A percentile compares a stretch with the other conserved stretches of the same genome.
Conservation (phyloP, 164 flowering plant genomes). For the Cinnamomum chago region DNA sequence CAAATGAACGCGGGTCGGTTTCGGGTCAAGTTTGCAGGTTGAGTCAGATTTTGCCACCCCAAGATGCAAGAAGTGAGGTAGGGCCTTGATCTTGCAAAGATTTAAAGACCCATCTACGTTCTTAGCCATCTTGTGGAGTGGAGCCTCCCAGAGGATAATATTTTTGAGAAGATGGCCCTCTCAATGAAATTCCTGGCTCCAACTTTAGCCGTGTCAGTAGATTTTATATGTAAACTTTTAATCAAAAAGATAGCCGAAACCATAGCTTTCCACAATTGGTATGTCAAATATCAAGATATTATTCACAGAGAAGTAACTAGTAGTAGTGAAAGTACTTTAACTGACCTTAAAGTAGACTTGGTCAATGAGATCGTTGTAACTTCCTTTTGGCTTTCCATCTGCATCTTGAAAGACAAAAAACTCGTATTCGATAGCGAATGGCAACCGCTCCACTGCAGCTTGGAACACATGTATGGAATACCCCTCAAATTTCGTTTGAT, state of each 20-base stretch:
- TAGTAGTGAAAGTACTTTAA: background rate
- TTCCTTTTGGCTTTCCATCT: conserved; percentile 4
- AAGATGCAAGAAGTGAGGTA: no score
- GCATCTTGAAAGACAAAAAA: conserved; percentile 5
- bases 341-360: background rate
- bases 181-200: background rate
- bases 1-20: no score
- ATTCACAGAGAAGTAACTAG: background rate
- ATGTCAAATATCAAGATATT: background rate
- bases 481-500: background rate
- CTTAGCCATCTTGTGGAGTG: no score
- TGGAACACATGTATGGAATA: conserved; percentile 17
- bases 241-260: conserved; percentile 1
- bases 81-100: no score
- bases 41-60: no score
- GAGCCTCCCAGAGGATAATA: no score
- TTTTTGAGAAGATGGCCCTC: background rate
- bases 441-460: conserved; percentile 7
- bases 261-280: background rate
- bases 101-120: no score
- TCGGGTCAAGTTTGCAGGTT: no score
- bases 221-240: background rate
- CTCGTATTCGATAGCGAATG: conserved; percentile 13
- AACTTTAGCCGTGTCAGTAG: background rate
- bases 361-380: conserved; percentile 1